Conservation (phyloP, 768 basidiomycete species). For the Lentinula edodes region DNA sequence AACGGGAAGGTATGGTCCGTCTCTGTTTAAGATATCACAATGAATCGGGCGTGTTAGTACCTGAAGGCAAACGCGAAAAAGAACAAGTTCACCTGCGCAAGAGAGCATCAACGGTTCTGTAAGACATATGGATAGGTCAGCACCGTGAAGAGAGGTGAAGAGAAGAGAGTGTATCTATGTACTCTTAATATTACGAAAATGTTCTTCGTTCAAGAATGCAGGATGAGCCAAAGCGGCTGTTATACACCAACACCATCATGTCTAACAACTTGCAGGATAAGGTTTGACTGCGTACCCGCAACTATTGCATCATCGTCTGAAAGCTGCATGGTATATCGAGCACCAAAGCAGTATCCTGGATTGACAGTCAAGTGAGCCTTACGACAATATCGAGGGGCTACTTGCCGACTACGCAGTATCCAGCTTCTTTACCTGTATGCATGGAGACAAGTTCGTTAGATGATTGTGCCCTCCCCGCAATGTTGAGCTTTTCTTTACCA, state of each 20-base stretch:
- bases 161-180: constrained; percentile 11
- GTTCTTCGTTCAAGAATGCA: constrained; percentile 37
- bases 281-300: constrained; percentile 30
- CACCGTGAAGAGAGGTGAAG: not conserved
- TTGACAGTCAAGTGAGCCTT: not conserved
- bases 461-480: not conserved
- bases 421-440: constrained; percentile 21
- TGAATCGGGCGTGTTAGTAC: constrained; percentile 10
- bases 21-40: constrained; percentile 22
- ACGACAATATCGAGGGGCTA: not conserved
- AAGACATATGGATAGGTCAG: not conserved
- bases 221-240: constrained; percentile 57
- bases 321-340: constrained; percentile 42
- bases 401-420: constrained; percentile 43
- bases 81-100: constrained; percentile 40
- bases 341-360: constrained; percentile 56
- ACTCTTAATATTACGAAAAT: constrained; percentile 46
- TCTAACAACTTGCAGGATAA: not conserved
- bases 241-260: not conserved
- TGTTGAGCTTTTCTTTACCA: constrained; percentile 24
- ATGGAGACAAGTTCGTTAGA: not conserved
- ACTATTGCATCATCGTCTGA: constrained; percentile 37
- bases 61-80: too few relatives aligned
- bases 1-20: constrained; percentile 49
- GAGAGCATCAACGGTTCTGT: constrained; percentile 50